Evolutionary conservation across 805 yeast genomes (phyloP).

Genomic region (Starmera pachycereana): DNA sequence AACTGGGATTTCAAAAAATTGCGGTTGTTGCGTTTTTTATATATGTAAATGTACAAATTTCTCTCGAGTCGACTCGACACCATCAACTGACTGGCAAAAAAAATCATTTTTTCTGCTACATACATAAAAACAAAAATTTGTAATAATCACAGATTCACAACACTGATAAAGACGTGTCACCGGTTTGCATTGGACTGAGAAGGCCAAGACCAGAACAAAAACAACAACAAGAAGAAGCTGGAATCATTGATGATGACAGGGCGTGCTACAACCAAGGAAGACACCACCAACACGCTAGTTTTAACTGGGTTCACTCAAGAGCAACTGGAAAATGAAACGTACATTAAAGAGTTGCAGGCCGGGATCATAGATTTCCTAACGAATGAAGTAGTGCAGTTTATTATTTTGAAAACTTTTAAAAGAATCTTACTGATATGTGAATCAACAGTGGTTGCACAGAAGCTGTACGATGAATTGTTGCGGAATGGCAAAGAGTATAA

Average conservation of each 20-base stretch:
- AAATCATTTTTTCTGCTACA: background rate
- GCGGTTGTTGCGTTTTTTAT: background rate
- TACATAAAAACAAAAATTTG: background rate
- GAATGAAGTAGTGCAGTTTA: constrained; percentile 17
- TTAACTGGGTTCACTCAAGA: constrained; percentile 12
- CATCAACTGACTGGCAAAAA: background rate
- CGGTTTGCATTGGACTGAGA: background rate
- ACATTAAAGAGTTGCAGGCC: constrained; percentile 15
- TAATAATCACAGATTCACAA: background rate
- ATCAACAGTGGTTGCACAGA: background rate
- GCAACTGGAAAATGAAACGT: constrained; percentile 9
- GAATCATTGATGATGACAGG: background rate
- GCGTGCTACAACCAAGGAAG: background rate
- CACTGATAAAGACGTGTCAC: background rate
- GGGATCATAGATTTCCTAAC: constrained; percentile 12
- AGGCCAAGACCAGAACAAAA: background rate
- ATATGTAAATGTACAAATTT: background rate
- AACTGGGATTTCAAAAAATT: background rate
- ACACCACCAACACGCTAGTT: constrained; percentile 19
- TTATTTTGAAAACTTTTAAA: constrained; percentile 16
- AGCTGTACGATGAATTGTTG: background rate
- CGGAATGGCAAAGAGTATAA: constrained; percentile 2
- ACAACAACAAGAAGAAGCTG: too few species aligned
- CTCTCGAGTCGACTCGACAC: background rate
- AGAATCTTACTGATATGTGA: constrained; percentile 19